A percentile compares a stretch with the other conserved stretches of the same genome.
Conservation (phyloP, 2,329 filamentous ascomycete genomes). For the Amauroascus niger region DNA sequence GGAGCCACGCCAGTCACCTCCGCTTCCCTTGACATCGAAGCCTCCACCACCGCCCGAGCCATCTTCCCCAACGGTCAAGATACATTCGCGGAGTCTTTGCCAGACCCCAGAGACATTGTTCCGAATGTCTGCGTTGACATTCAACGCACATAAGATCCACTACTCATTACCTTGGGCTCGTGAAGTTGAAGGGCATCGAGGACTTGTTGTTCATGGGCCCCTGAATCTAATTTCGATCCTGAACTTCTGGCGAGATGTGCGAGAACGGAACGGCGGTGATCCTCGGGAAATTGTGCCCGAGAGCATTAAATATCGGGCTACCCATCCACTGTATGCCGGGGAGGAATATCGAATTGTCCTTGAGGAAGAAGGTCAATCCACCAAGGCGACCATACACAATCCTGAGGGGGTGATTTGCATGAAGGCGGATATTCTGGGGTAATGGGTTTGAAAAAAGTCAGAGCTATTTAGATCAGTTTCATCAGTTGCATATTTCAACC, state of each 20-base stretch:
- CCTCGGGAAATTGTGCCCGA: conserved; percentile 29
- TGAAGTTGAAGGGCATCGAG: conserved; percentile 36
- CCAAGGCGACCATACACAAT: conserved; percentile 29
- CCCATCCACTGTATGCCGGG: conserved; percentile 42
- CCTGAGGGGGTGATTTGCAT: conserved; percentile 28
- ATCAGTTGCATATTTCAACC: not conserved
- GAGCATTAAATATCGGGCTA: conserved; percentile 41
- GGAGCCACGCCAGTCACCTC: conserved; percentile 5
- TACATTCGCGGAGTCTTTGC: conserved; percentile 27
- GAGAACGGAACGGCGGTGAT: conserved; percentile 17
- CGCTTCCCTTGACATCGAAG: conserved; percentile 4
- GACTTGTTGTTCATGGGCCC: conserved; percentile 38
- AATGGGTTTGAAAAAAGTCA: not conserved
- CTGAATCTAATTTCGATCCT: conserved; percentile 37
- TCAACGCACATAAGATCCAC: conserved; percentile 39
- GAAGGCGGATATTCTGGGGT: conserved; percentile 30
- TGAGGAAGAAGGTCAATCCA: conserved; percentile 27
- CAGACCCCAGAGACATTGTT: conserved; percentile 36
- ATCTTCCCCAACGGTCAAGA: conserved; percentile 19
- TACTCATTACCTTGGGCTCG: conserved; percentile 37
- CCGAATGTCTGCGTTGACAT: conserved; percentile 37
- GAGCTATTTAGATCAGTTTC: not conserved
- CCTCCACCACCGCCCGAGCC: conserved; percentile 15
- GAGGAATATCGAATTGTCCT: conserved; percentile 41
- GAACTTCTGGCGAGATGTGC: conserved; percentile 37